Evolutionary conservation across 2,329 filamentous ascomycete species (phyloP), one percentile per base, ranked within the genome.

Genomic region (Paracorniculantispora psalliotae): DNA sequence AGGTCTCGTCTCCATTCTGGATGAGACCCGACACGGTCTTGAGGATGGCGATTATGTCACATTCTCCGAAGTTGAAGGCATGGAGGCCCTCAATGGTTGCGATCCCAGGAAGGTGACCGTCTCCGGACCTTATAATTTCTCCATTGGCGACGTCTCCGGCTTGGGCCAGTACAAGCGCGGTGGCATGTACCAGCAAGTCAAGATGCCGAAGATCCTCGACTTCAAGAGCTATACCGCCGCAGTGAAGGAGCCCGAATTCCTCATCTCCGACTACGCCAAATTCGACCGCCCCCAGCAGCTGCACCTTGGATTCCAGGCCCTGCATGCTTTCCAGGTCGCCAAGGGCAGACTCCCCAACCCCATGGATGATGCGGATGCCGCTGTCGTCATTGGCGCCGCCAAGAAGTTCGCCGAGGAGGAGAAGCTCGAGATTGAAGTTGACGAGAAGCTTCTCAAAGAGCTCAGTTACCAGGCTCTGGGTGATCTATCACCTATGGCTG

Each of bases 31-130:
- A 58, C 94, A 99, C 72, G 94, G 94, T 5, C 80, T 99, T 41
- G 92, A 97, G 73, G 94, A 99, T 79, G 94, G 93, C 23, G 94
- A 99, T 72, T 96, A 88, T 71, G 92, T 99, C 59, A 96, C 91
- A 9, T 99, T 99, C 73, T 88, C 90, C 2, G 94, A 99, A 72
- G 73, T 99, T 23, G 86, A 94, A 77, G 94, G 94, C 23, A 91
- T 99, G 90, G 92, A 96, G 62, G 86, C 75, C 6, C 75, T 99
- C 63, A 99, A 99, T 72, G 84, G 84, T 66, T 83, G 85, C 47
- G 90, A 91, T 63, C 93, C 94, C 52, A 86, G 90, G 65, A 96
- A 97, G 78, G 85, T 99, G 62, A 91, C 89, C 4, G 92, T 97
- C 52, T 97, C 96, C 77, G 94, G 90, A 0, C 94, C 94, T 3